phyloP scores from a whole-genome alignment of 352 stramenopile species.

The Globisporangium polare region DNA sequence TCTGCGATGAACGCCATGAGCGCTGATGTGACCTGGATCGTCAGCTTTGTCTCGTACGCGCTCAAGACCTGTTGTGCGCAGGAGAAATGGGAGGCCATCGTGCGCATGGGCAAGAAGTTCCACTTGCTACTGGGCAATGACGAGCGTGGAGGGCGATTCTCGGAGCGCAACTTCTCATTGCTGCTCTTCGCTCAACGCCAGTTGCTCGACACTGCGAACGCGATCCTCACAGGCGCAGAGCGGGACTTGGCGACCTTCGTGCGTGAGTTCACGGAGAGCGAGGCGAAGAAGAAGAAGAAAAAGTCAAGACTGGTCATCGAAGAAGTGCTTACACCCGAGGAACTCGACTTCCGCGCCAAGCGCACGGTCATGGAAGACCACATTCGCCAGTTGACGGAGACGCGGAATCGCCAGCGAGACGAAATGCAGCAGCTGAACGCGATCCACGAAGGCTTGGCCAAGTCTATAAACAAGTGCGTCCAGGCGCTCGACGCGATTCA shows the following conservation, averaged over 20 bases:
- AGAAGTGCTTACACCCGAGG: conserved; percentile 54
- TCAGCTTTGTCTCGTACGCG: conserved; percentile 34
- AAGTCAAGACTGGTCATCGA: conserved; percentile 74
- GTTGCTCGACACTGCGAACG: conserved; percentile 35
- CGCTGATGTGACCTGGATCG: conserved; percentile 49
- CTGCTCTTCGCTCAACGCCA: conserved; percentile 65
- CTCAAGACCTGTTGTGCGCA: conserved; percentile 28
- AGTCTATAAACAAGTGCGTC: conserved; percentile 59
- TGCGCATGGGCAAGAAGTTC: conserved; percentile 51
- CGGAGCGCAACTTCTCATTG: conserved; percentile 49
- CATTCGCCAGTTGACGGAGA: conserved; percentile 25
- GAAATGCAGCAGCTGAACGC: conserved; percentile 23
- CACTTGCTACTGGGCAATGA: conserved; percentile 32
- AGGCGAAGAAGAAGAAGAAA: conserved; percentile 84
- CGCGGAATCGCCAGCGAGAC: conserved; percentile 20
- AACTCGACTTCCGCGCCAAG: conserved; percentile 48
- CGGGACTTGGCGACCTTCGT: conserved; percentile 31
- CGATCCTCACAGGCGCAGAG: conserved; percentile 25
- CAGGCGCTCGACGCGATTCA: conserved; percentile 51
- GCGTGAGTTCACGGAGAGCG: conserved; percentile 45
- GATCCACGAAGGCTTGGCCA: conserved; percentile 27
- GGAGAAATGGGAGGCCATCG: conserved; percentile 49
- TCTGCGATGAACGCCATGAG: conserved; percentile 29
- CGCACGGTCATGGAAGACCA: conserved; percentile 35
- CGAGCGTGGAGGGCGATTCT: conserved; percentile 40